phyloP scores from a whole-genome alignment of 495 filamentous ascomycete species.

The Xylaria acuta region DNA sequence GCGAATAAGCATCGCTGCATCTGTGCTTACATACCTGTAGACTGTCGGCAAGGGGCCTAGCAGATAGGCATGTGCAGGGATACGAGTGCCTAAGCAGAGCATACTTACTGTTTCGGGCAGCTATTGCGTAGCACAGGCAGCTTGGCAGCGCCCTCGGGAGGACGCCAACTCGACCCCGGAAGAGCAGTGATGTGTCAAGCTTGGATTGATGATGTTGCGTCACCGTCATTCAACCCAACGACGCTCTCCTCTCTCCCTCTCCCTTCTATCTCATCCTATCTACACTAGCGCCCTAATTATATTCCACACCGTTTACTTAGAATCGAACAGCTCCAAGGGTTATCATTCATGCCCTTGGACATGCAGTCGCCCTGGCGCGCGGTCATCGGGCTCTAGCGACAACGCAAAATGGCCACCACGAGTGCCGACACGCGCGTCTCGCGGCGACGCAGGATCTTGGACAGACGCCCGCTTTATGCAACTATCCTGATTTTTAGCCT shows the following conservation, averaged over 20 bases:
- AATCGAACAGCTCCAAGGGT: not conserved
- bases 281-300: not conserved
- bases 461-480: constrained; percentile 48
- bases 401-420: constrained; percentile 17
- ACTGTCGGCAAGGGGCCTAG: not conserved
- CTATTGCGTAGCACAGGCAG: constrained; percentile 1
- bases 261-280: not conserved
- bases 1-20: not conserved
- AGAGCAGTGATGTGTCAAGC: constrained; percentile 8
- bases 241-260: not conserved
- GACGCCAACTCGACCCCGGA: not conserved
- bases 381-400: not conserved
- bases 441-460: constrained; percentile 30
- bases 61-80: not conserved
- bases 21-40: not conserved
- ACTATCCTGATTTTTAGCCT: constrained; percentile 44
- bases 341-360: not conserved
- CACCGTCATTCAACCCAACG: constrained; percentile 7
- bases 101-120: constrained; percentile 8
- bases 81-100: not conserved
- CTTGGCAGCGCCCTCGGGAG: not conserved
- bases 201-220: constrained; percentile 2
- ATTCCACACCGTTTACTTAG: not conserved
- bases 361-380: constrained; percentile 5
- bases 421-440: not conserved